Percentiles rank a stretch among this genome's conserved stretches.
Conservation (phyloP, 148 eudicot genomes). For the Vaccinium corymbosum region DNA sequence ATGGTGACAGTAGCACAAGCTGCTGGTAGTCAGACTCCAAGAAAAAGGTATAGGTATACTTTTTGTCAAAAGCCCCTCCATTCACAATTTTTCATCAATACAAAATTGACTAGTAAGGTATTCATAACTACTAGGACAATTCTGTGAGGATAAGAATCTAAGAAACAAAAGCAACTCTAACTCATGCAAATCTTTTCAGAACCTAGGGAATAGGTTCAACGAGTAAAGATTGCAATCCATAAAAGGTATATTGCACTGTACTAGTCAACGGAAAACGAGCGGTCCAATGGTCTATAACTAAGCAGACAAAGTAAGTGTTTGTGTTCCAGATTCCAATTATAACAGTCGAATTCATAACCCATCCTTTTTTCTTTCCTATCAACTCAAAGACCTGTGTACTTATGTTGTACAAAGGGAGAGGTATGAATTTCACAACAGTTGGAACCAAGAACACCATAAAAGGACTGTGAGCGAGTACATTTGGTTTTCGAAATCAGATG, state of each 20-base stretch:
- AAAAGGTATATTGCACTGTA: neutral
- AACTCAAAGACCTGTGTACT: neutral
- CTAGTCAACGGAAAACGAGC: conserved; percentile 11
- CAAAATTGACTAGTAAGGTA: conserved; percentile 6
- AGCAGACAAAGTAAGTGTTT: neutral
- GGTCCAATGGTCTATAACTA: conserved; percentile 6
- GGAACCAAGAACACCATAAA: neutral
- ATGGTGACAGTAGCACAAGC: conserved; percentile 21
- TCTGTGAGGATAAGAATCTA: conserved; percentile 7
- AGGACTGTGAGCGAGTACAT: neutral
- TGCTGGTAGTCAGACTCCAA: conserved; percentile 19
- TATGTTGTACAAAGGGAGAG: neutral
- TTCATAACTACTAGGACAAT: neutral
- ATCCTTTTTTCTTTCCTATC: neutral
- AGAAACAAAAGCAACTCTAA: conserved; percentile 12
- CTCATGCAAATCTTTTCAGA: neutral
- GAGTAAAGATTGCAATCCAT: conserved; percentile 6
- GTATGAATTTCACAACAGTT: neutral
- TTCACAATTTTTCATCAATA: conserved; percentile 1
- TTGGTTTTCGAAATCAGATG: neutral
- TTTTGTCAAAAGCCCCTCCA: conserved; percentile 12
- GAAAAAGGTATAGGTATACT: conserved; percentile 4
- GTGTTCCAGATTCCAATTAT: conserved; percentile 1
- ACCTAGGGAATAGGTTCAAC: conserved; percentile 5
- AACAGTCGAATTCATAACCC: neutral